A percentile compares a stretch with the other conserved stretches of the same genome.
Conservation (phyloP, 1,139 yeast species). For the Saccharomyces pastorianus region DNA sequence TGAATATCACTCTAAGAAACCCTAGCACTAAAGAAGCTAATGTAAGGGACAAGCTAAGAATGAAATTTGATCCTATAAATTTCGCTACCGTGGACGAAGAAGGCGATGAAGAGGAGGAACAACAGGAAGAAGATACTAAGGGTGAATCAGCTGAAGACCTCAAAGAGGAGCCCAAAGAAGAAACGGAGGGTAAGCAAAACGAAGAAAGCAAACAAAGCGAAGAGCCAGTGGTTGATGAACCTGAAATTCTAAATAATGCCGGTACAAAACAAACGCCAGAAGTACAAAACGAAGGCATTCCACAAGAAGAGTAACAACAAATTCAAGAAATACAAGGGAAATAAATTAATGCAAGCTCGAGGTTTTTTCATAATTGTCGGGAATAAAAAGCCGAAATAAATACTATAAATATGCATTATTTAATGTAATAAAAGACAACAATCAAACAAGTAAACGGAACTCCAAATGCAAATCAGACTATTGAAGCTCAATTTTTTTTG, state of each 20-base stretch:
- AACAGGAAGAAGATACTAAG: neutral
- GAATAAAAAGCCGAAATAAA: neutral
- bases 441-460: neutral
- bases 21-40: constrained; percentile 31
- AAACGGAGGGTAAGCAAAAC: neutral
- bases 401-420: constrained; percentile 31
- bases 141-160: constrained; percentile 2
- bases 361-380: neutral
- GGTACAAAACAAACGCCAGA: neutral
- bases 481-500: constrained; percentile 7
- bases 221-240: neutral
- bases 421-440: constrained; percentile 4
- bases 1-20: constrained; percentile 29
- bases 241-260: neutral
- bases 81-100: constrained; percentile 33
- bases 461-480: neutral
- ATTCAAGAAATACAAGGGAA: constrained; percentile 1
- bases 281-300: neutral
- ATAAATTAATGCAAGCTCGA: neutral
- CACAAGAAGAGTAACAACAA: neutral
- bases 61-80: constrained; percentile 32
- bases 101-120: constrained; percentile 26
- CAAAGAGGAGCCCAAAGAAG: neutral
- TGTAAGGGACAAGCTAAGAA: constrained; percentile 29
- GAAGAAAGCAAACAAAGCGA: neutral